phyloP scores from a whole-genome alignment of 352 stramenopile species.

The Globisporangium perplexum region DNA sequence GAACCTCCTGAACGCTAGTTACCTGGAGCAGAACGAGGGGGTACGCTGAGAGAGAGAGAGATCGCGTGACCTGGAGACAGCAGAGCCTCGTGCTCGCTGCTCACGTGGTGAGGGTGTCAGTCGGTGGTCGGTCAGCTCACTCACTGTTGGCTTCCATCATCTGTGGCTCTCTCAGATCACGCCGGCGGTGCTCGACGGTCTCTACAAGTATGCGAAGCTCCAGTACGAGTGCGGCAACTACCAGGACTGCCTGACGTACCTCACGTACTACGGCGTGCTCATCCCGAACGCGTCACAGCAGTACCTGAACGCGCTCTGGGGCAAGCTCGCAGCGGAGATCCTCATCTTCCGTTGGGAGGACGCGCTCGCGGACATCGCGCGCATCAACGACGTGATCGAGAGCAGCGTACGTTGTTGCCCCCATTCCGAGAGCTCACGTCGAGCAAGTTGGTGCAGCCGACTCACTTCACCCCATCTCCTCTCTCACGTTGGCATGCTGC shows the following conservation, averaged over 20 bases:
- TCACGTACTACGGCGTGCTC: constrained; percentile 88
- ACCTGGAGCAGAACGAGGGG: constrained; percentile 78
- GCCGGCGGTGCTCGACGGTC: constrained; percentile 81
- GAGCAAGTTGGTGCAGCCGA: background rate
- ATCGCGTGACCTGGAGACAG: background rate
- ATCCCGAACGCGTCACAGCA: constrained; percentile 83
- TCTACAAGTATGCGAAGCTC: constrained; percentile 95
- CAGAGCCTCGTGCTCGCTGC: background rate
- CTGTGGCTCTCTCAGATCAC: constrained; percentile 56
- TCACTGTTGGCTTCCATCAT: constrained; percentile 1
- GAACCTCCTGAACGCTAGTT: constrained; percentile 69
- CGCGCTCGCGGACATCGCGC: constrained; percentile 90
- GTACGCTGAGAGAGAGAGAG: constrained; percentile 25
- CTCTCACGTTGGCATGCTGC: background rate
- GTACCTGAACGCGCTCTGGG: constrained; percentile 92
- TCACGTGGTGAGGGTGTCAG: background rate
- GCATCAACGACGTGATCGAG: constrained; percentile 94
- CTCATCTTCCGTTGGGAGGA: constrained; percentile 96
- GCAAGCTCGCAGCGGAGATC: constrained; percentile 95
- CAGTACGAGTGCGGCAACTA: constrained; percentile 98
- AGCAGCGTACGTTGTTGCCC: constrained; percentile 58
- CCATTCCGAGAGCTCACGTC: background rate
- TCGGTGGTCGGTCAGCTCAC: background rate
- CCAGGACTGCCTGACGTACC: constrained; percentile 85
- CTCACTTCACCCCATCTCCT: constrained; percentile 1